Base-by-base conservation (phyloP, 345 rosid species). In the Rhodamnia rubescens region DNA sequence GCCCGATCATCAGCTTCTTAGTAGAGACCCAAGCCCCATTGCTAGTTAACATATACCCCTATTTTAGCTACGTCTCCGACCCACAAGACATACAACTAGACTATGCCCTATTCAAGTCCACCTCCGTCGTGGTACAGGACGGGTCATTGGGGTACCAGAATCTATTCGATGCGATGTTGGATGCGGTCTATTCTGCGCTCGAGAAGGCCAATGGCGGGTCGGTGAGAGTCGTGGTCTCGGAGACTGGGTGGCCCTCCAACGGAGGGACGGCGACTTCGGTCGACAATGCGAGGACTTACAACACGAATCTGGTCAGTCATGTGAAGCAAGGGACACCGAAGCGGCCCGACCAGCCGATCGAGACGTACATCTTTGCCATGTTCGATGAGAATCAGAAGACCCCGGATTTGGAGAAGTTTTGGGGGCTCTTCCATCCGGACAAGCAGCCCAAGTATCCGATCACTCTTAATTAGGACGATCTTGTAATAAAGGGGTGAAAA, bases 171-270 rank as follows among this genome's bases (percentile, higher is more conserved):
- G 98, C 95, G 6, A 86, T 87, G 8, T n/a, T 90, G 49, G 96
- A 94, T 88, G 64, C 96, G 13, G 86, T 88, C 42, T 90, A 92
- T 24, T 87, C 93, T 0, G 92, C 98, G 0, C 75, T 94, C 27
- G 98, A 93, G 91, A 94, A 90, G 87, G 12, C 91, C 8, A 86
- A 89, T 12, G 94, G 93, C 3, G 90, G 91, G 29, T 90, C 93
- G 13, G 40, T 94, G 36, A 87, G 86, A 27, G 89, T 94, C 0
- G 98, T 94, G 24, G 90, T 94, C 22, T 90, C 96, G 0, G 96
- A 94, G 87, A 90, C 89, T 10, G 94, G 98, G 24, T 94, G 98
- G 96, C 95, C 98, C 0, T 86, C 94, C 0, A 86, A 93, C 13
- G 47, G 80, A 81, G 96, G 89, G 3, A 4, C 22, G 3, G 93